phyloP scores from a whole-genome alignment of 495 filamentous ascomycete species.

The Penicillium robsamsonii region DNA sequence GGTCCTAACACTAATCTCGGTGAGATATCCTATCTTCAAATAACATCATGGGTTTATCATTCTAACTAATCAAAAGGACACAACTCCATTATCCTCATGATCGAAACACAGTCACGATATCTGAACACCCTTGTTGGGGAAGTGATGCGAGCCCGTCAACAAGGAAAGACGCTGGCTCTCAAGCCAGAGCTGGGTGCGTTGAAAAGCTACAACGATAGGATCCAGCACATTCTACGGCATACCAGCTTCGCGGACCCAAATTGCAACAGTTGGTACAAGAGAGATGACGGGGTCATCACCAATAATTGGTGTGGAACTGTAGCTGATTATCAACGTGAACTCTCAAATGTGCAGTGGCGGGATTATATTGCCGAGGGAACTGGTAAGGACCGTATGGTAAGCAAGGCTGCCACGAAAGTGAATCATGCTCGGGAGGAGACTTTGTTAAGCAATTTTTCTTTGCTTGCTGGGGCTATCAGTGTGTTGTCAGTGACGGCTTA shows the following conservation, averaged over 20 bases:
- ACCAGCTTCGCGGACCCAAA: constrained; percentile 52
- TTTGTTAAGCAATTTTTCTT: constrained; percentile 29
- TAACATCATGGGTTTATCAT: background rate
- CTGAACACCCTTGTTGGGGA: constrained; percentile 45
- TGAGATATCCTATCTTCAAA: constrained; percentile 7
- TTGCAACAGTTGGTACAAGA: constrained; percentile 59
- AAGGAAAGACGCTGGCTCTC: constrained; percentile 39
- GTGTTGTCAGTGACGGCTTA: constrained; percentile 21
- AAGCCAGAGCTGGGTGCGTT: constrained; percentile 35
- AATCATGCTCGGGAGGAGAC: constrained; percentile 48
- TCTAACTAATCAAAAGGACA: constrained; percentile 33
- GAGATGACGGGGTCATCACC: constrained; percentile 50
- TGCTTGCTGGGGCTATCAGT: constrained; percentile 35
- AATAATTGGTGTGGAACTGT: constrained; percentile 56
- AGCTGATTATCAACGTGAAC: constrained; percentile 48
- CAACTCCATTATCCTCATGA: constrained; percentile 59
- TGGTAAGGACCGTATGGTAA: constrained; percentile 28
- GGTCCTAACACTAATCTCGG: constrained; percentile 58
- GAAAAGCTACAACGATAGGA: constrained; percentile 42
- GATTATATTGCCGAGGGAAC: constrained; percentile 47
- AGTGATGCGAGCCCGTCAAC: constrained; percentile 36
- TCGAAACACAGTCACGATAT: constrained; percentile 56
- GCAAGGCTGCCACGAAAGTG: constrained; percentile 35
- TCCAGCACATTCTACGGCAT: constrained; percentile 43
- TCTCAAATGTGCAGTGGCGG: constrained; percentile 44